Conservation (phyloP, 2,329 filamentous ascomycete species). For the Ophioceras dolichostomum region DNA sequence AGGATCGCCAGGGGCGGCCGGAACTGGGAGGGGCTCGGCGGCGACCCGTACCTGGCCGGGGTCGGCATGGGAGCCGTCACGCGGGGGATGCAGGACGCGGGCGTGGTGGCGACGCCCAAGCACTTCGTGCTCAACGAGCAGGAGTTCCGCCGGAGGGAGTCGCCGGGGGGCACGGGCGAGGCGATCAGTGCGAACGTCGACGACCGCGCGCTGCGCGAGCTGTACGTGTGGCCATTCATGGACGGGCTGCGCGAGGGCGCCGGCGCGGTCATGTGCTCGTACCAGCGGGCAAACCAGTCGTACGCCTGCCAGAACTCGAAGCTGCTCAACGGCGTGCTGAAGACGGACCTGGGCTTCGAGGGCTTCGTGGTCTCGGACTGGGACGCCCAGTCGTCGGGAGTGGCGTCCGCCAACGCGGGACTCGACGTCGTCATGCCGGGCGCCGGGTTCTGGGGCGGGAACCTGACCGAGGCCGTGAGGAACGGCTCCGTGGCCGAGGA, state of each 20-base stretch:
- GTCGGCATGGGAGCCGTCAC: constrained; percentile 15
- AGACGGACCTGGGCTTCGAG: constrained; percentile 49
- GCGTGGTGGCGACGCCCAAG: constrained; percentile 67
- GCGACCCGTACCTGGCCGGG: constrained; percentile 19
- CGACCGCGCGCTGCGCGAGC: constrained; percentile 52
- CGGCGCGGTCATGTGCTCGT: constrained; percentile 53
- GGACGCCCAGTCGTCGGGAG: constrained; percentile 50
- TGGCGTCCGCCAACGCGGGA: constrained; percentile 41
- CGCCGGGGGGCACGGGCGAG: constrained; percentile 25
- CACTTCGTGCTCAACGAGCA: constrained; percentile 51
- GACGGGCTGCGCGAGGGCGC: constrained; percentile 46
- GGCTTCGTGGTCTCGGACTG: constrained; percentile 61
- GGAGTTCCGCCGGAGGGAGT: constrained; percentile 32
- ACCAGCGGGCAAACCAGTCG: constrained; percentile 59
- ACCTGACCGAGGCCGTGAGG: constrained; percentile 60
- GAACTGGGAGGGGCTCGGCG: constrained; percentile 40
- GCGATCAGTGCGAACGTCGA: constrained; percentile 50
- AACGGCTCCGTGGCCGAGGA: constrained; percentile 64
- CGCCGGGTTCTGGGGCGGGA: constrained; percentile 45
- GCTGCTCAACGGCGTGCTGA: constrained; percentile 56
- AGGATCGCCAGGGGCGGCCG: constrained; percentile 50
- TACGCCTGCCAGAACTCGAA: constrained; percentile 66
- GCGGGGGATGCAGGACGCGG: constrained; percentile 22
- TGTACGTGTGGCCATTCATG: constrained; percentile 55
- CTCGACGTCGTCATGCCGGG: constrained; percentile 61